These are phyloP conservation scores for Phoma sp. DNA, from an alignment of 2,329 filamentous ascomycete genomes.

Conservation along the genomic window DNA sequence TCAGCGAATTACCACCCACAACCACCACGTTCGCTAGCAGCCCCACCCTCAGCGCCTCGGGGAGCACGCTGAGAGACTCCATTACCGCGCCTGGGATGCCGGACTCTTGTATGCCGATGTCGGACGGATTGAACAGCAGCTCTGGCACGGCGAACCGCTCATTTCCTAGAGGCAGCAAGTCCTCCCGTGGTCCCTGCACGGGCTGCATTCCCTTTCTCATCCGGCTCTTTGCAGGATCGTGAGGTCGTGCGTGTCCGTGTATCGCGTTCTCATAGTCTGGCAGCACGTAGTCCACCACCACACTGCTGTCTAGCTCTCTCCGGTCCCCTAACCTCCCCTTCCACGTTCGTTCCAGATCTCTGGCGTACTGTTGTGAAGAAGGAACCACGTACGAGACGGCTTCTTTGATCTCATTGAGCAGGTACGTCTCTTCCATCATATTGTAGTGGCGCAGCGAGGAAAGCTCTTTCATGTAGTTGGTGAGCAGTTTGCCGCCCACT, in stretches of 20 bases:
- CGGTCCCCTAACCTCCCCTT: slow-evolving; percentile 65
- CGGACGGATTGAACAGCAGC: slow-evolving; percentile 82
- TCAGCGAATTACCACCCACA: slow-evolving; percentile 82
- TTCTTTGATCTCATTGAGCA: slow-evolving; percentile 97
- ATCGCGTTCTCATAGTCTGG: slow-evolving; percentile 74
- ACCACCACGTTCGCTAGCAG: slow-evolving; percentile 87
- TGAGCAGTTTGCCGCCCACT: slow-evolving; percentile 89
- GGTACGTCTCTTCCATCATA: slow-evolving; percentile 90
- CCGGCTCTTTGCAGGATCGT: slow-evolving; percentile 70
- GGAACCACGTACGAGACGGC: slow-evolving; percentile 80
- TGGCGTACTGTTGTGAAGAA: slow-evolving; percentile 65
- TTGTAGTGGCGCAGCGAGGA: slow-evolving; percentile 93
- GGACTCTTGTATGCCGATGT: slow-evolving; percentile 83
- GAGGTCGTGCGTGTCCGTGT: slow-evolving; percentile 76
- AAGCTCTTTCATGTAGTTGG: slow-evolving; percentile 88
- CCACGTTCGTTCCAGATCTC: slow-evolving; percentile 83
- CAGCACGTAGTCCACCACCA: slow-evolving; percentile 90
- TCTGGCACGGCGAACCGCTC: slow-evolving; percentile 92
- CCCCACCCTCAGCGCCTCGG: slow-evolving; percentile 81
- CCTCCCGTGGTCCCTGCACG: slow-evolving; percentile 65
- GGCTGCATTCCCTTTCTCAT: slow-evolving; percentile 58
- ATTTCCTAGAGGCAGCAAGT: slow-evolving; percentile 85
- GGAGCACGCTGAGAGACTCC: slow-evolving; percentile 76
- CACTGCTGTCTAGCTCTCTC: slow-evolving; percentile 59
- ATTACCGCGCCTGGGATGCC: slow-evolving; percentile 84